Evolutionary conservation across 257 asterid species (phyloP), one percentile per base, ranked within the genome.

Genomic region (Nicotiana knightiana): DNA sequence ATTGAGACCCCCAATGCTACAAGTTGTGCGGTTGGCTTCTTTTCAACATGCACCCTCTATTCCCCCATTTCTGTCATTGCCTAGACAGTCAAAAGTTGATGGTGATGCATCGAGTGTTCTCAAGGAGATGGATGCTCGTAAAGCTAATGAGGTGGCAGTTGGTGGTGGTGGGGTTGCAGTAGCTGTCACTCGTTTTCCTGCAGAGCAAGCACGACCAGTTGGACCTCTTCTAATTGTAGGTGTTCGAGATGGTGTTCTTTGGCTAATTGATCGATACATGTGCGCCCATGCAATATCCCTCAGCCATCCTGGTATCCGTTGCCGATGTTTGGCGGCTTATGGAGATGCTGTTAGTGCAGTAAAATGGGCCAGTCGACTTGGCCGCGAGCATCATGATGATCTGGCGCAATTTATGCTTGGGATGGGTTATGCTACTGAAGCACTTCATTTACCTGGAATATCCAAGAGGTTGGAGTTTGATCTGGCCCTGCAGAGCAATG

Each of bases 281-380:
- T 88, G 90, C 67, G 97, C 98, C 80, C 99, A 96, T 88, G 99
- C 99, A 67, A 89, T 96, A 87, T 94, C 99, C 75, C 97, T 96
- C 51, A 87, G 93, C 89, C 99, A 96, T 89, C 99, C 99, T 43
- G 99, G 99, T 82, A 93, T 96, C 79, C 97, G 97, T 53, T 96
- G 98, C 86, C 89, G 99, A 68, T 96, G 99, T 85, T 97, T 96
- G 83, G 99, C 98, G 70, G 99, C 99, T 77, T 91, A 94, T 86
- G 99, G 99, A 58, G 99, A 96, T 87, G 97, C 99, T 84, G 97
- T 96, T 81, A 93, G 98, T 90, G 98, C 99, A 11, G 98, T 96
- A 76, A 96, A 96, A 90, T 96, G 99, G 99, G 98, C 99, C 30
- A 92, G 95, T 82, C 90, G 99, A 90, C 93, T 96, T 77, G 99